A percentile compares a stretch with the other conserved stretches of the same genome.
These are phyloP conservation scores for Coemansia sp. DNA, from an alignment of 192 early-diverging fungal species.

Conservation along the genomic window DNA sequence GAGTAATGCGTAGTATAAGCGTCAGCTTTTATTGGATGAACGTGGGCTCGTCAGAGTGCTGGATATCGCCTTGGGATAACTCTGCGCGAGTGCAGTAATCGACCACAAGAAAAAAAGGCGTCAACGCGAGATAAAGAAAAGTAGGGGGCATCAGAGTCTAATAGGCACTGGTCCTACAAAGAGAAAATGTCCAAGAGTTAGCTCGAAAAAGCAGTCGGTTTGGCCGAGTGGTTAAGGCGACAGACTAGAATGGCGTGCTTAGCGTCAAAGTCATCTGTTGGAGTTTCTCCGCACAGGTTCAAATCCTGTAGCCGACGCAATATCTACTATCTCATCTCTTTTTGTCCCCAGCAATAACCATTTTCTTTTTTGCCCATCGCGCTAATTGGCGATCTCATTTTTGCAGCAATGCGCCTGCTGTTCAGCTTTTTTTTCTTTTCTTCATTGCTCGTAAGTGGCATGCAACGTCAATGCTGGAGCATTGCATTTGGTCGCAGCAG, in stretches of 20 bases:
- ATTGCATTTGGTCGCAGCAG: no score
- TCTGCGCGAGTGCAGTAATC: no score
- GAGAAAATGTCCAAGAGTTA: background rate
- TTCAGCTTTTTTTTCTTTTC: no score
- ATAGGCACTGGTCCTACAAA: background rate
- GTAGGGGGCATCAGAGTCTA: background rate
- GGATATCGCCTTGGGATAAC: no score
- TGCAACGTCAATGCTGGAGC: no score
- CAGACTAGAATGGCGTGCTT: background rate
- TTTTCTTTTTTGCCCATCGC: background rate
- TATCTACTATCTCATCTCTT: background rate
- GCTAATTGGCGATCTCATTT: no score
- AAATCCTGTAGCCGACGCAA: constrained; percentile 19
- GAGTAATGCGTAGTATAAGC: no score
- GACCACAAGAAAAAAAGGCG: background rate
- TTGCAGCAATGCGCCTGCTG: no score
- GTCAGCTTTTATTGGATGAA: no score
- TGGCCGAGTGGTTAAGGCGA: constrained; percentile 13
- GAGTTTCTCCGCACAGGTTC: constrained; percentile 12
- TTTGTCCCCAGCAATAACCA: background rate
- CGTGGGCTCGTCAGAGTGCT: no score
- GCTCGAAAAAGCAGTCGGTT: background rate
- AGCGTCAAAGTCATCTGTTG: constrained; percentile 1
- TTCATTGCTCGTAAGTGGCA: no score
- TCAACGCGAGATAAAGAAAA: background rate